These are phyloP conservation scores for Knufia petricola DNA, from an alignment of 2,329 filamentous ascomycete genomes.

Conservation along the genomic window DNA sequence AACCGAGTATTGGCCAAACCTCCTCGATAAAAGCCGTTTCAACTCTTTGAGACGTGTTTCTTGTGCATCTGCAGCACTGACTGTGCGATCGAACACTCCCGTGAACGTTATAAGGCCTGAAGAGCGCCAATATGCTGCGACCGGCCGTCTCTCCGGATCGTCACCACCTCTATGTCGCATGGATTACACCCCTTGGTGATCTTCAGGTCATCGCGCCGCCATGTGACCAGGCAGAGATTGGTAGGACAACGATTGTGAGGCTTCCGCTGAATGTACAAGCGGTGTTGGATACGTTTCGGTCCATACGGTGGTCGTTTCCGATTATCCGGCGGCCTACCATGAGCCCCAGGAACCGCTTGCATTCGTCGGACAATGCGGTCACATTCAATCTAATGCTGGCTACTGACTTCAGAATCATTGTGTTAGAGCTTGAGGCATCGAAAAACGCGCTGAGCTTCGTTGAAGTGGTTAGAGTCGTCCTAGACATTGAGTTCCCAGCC, in stretches of 20 bases:
- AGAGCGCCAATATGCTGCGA: neutral
- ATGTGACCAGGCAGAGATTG: neutral
- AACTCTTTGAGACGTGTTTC: too few relatives aligned
- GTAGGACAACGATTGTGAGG: neutral
- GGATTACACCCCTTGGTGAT: neutral
- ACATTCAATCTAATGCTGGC: neutral
- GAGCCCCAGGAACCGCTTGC: too few relatives aligned
- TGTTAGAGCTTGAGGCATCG: neutral
- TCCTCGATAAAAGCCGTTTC: too few relatives aligned
- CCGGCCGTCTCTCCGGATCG: conserved; percentile 2
- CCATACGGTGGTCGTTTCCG: neutral
- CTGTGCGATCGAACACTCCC: too few relatives aligned
- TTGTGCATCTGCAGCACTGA: too few relatives aligned
- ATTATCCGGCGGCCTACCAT: too few relatives aligned
- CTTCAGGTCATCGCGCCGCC: neutral
- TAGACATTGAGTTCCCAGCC: conserved; percentile 17
- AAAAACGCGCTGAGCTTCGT: neutral
- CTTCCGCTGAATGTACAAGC: neutral
- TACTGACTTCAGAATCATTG: neutral
- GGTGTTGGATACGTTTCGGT: neutral
- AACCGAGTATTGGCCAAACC: too few relatives aligned
- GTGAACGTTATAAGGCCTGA: too few relatives aligned
- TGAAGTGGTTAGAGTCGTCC: conserved; percentile 10
- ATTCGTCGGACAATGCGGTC: neutral
- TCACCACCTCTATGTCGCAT: conserved; percentile 3